These are phyloP conservation scores for Sequoia sempervirens DNA, from an alignment of 75 land plant species.

Conservation along the genomic window DNA sequence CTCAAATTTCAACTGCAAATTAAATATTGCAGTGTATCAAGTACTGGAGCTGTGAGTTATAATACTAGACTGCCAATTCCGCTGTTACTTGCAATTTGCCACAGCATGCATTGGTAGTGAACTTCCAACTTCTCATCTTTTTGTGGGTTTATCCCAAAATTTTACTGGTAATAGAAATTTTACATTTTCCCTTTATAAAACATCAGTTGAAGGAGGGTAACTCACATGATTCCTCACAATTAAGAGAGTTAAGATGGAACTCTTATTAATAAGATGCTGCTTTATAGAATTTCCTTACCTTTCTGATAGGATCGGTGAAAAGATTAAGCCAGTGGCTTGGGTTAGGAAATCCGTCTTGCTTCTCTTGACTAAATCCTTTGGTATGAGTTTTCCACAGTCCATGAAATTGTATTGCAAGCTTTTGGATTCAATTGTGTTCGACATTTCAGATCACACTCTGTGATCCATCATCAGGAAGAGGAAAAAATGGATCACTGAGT, in stretches of 20 bases:
- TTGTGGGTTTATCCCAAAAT: not conserved
- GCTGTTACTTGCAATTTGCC: not conserved
- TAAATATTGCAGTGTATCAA: not conserved
- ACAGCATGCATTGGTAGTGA: not conserved
- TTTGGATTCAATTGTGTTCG: no score
- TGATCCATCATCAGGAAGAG: no score
- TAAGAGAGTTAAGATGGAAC: not conserved
- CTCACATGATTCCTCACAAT: no score
- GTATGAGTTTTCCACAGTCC: not conserved
- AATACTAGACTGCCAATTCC: not conserved
- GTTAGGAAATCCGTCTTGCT: not conserved
- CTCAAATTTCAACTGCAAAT: not conserved
- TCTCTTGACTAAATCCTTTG: not conserved
- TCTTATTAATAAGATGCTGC: not conserved
- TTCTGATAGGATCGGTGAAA: not conserved
- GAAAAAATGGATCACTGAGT: no score
- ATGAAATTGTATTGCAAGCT: no score
- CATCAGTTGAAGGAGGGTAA: not conserved
- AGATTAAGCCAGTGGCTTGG: not conserved
- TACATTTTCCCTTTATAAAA: no score
- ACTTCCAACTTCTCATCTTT: not conserved
- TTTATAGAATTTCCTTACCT: not conserved
- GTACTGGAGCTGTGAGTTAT: not conserved
- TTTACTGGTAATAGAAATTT: not conserved
- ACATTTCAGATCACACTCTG: no score